phyloP scores from a whole-genome alignment of 83 land plant genomes.

The Picea abies region DNA sequence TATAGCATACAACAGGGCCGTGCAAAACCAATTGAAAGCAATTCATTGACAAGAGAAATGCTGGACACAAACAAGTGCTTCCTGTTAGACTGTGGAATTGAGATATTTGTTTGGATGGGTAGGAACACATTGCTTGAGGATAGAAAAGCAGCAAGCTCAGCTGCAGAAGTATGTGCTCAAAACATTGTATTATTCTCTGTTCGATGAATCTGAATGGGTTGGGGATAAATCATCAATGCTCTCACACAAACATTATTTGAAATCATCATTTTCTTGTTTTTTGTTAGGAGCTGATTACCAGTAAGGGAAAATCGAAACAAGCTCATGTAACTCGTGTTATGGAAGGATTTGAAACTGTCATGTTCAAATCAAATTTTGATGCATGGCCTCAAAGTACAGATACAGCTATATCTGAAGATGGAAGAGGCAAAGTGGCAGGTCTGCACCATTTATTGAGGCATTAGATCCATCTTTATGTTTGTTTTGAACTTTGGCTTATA shows the following conservation, averaged over 20 bases:
- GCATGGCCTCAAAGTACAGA: slow-evolving; percentile 70
- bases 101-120: slow-evolving; percentile 94
- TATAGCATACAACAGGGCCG: slow-evolving; percentile 75
- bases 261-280: neutral
- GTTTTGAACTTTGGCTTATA: neutral
- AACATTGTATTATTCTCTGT: slow-evolving; percentile 1
- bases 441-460: slow-evolving; percentile 10
- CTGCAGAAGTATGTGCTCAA: slow-evolving; percentile 71
- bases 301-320: slow-evolving; percentile 41
- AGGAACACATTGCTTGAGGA: slow-evolving; percentile 85
- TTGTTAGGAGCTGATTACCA: slow-evolving; percentile 54
- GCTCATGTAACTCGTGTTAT: slow-evolving; percentile 80
- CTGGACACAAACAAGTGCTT: slow-evolving; percentile 83
- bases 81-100: slow-evolving; percentile 81
- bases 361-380: slow-evolving; percentile 79
- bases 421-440: slow-evolving; percentile 99
- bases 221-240: neutral
- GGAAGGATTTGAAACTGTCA: slow-evolving; percentile 94
- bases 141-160: slow-evolving; percentile 71
- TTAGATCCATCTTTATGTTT: neutral
- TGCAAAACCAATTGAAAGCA: slow-evolving; percentile 50
- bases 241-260: neutral
- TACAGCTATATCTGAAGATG: slow-evolving; percentile 87
- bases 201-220: neutral
- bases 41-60: slow-evolving; percentile 60